Evolutionary conservation across 2,329 filamentous ascomycete species (phyloP).

Genomic region (Cryphonectria japonica): DNA sequence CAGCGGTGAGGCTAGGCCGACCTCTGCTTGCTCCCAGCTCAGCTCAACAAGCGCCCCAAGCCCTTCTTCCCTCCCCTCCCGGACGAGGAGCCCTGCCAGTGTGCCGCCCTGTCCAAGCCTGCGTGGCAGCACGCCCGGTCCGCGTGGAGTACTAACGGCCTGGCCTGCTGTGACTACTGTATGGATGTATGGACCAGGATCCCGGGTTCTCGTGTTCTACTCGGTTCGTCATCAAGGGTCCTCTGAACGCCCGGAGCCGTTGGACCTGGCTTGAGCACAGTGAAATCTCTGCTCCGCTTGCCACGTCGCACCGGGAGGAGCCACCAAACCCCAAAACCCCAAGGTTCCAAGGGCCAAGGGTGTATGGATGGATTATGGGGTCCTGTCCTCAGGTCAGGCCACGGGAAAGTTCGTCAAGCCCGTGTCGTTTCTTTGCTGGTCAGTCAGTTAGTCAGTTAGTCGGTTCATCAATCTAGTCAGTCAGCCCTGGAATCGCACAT

Average conservation of each 20-base stretch:
- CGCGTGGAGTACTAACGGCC: neutral
- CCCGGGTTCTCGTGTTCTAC: neutral
- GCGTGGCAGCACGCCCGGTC: neutral
- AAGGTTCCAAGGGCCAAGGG: neutral
- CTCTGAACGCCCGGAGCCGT: neutral
- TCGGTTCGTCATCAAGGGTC: slow-evolving; percentile 6
- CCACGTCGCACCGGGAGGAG: slow-evolving; percentile 5
- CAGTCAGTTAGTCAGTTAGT: neutral
- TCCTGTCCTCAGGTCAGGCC: neutral
- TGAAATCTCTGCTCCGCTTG: slow-evolving; percentile 10
- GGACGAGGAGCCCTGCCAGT: neutral
- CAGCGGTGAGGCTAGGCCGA: slow-evolving; percentile 4
- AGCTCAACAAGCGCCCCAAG: slow-evolving; percentile 5
- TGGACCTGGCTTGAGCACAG: slow-evolving; percentile 7
- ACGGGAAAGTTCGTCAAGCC: neutral
- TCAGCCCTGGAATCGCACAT: neutral
- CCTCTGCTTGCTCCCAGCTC: neutral
- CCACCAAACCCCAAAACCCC: neutral
- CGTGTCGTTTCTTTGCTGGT: neutral
- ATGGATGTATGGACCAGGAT: slow-evolving; percentile 1
- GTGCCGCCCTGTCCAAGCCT: neutral
- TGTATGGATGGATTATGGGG: neutral
- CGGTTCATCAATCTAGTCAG: neutral
- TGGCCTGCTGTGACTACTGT: neutral
- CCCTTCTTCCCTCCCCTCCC: neutral